Conservation (phyloP, 2,329 filamentous ascomycete genomes). For the Fusarium floridanum region DNA sequence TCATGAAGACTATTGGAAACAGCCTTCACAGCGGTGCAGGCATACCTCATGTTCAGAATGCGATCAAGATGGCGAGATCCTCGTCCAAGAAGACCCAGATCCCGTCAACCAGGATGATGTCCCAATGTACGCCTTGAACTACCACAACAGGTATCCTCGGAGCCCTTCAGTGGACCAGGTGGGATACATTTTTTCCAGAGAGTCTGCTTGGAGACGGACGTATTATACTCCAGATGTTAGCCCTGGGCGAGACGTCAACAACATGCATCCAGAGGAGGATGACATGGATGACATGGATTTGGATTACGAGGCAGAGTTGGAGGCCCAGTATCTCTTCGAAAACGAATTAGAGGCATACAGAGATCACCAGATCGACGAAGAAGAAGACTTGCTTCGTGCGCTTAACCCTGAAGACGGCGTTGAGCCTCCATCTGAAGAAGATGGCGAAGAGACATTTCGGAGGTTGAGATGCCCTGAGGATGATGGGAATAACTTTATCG, state of each 20-base stretch:
- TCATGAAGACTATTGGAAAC: conserved; percentile 11
- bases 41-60: conserved; percentile 13
- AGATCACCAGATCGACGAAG: background rate
- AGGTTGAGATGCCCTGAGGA: background rate
- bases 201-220: background rate
- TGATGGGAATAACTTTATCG: background rate
- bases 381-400: background rate
- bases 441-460: conserved; percentile 2
- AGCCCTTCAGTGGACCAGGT: background rate
- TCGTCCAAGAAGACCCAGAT: background rate
- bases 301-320: background rate
- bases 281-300: background rate
- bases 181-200: background rate
- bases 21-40: conserved; percentile 8
- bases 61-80: background rate
- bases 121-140: background rate
- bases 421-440: conserved; percentile 9
- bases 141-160: background rate
- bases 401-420: background rate
- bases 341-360: background rate
- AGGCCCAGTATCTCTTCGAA: background rate
- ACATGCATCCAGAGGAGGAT: background rate
- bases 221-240: background rate
- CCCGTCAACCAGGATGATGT: background rate
- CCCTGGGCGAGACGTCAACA: too few species aligned